These are phyloP conservation scores for Paramecium pentaurelia DNA, from an alignment of 73 alveolate species.

Conservation along the genomic window DNA sequence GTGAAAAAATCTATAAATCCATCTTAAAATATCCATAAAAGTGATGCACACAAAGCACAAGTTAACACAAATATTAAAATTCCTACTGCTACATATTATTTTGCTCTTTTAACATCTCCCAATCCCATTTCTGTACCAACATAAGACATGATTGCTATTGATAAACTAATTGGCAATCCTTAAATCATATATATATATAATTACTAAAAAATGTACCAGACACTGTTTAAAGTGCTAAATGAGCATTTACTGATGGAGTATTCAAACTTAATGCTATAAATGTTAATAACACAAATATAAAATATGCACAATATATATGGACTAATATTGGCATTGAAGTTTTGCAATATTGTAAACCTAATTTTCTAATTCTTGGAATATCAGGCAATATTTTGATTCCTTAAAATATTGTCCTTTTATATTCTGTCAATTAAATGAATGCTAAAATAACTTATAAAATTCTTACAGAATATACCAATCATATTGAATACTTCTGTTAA, in stretches of 20 bases:
- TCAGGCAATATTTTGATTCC: background rate
- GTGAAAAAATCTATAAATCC: background rate
- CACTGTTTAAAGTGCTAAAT: background rate
- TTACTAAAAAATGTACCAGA: background rate
- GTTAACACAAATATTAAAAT: background rate
- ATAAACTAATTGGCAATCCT: background rate
- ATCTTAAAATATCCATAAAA: background rate
- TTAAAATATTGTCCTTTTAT: background rate
- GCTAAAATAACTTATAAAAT: background rate
- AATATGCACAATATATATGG: background rate
- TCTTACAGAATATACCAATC: background rate
- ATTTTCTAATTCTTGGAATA: background rate
- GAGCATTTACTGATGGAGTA: background rate
- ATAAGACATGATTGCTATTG: slow-evolving; percentile 9
- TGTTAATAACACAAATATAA: background rate
- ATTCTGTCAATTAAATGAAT: background rate
- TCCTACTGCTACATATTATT: background rate
- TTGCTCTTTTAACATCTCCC: background rate
- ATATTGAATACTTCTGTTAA: background rate
- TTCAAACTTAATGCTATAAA: background rate
- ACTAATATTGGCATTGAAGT: background rate
- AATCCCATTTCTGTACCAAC: slow-evolving; percentile 34
- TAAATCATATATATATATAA: background rate
- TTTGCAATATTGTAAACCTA: background rate
- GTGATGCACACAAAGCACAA: background rate